These are phyloP conservation scores for Scleromitrula shiraiana DNA, from an alignment of 2,329 filamentous ascomycete genomes.

Conservation along the genomic window DNA sequence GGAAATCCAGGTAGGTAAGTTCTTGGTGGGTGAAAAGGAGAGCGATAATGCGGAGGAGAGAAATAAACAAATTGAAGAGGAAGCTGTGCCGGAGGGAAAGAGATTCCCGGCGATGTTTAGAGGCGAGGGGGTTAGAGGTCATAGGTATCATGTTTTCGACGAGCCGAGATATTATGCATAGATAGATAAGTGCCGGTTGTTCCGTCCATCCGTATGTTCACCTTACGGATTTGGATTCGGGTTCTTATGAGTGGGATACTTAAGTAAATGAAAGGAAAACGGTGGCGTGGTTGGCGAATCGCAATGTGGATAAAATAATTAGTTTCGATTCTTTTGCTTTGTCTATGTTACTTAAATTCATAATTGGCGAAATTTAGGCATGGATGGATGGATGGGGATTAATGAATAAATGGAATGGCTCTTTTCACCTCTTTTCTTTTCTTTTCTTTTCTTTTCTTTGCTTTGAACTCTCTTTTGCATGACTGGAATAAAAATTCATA, in stretches of 20 bases:
- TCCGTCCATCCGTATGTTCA: no score
- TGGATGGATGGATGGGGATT: no score
- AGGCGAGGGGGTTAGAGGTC: conserved; percentile 78
- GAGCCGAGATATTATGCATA: conserved; percentile 65
- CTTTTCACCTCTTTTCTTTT: no score
- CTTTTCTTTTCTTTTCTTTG: no score
- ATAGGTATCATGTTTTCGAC: conserved; percentile 91
- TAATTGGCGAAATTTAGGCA: no score
- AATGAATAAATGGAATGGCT: no score
- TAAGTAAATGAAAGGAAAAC: no score
- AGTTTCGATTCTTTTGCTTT: no score
- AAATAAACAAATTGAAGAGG: conserved; percentile 53
- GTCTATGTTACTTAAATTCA: no score
- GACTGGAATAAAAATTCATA: background rate
- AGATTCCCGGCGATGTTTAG: conserved; percentile 80
- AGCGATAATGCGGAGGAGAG: conserved; percentile 54
- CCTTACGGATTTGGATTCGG: background rate
- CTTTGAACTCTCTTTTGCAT: background rate
- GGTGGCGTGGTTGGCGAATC: no score
- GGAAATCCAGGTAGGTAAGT: conserved; percentile 93
- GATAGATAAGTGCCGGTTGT: no score
- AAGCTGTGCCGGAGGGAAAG: conserved; percentile 66
- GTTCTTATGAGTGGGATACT: background rate
- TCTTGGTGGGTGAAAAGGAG: conserved; percentile 67
- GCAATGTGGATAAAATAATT: no score